Evolutionary conservation across 2,329 filamentous ascomycete genomes (phyloP), one percentile per base, ranked within the genome.

Genomic region (Xylariaceae sp.): DNA sequence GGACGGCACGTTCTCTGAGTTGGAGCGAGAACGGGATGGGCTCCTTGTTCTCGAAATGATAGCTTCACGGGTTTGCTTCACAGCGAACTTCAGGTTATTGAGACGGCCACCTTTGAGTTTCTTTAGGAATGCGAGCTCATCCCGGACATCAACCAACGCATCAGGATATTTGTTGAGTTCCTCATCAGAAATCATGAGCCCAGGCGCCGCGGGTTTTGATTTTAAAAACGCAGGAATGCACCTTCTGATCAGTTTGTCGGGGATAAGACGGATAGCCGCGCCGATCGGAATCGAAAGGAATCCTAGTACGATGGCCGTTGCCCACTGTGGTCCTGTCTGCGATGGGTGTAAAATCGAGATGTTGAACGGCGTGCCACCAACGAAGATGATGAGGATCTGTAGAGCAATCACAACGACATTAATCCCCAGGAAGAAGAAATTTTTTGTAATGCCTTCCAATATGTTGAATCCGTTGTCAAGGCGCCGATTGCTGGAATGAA

Each of bases 381-480:
- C 82, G 65, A 89, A 94, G 65, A 96, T 81, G 68, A 97, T 97
- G 71, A 96, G 80, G 30, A 94, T 76, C 69, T 97, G 92, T 27
- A 89, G 90, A 60, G 84, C 91, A 62, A 92, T 84, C 87, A 97
- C 96, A 70, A 95, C 79, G 57, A 79, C 67, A 73, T 91, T 91
- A 71, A 97, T 96, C 40, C 74, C 80, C 39, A 95, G 81, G 75
- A 97, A 97, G 78, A 95, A 95, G 74, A 80, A 87, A 71, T 97
- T 97, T 68, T 82, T 82, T 30, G 80, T 80, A 56, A 97, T 81
- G 52, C 90, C 90, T 68, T 96, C 92, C 58, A 97, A 92, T 59
- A 97, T 91, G 73, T 97, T 97, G 78, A 96, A 91, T 53, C 85
- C 82, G 73, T 97, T 97, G 71, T 97, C 92, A 52, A 97, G 79